phyloP scores from a whole-genome alignment of 495 filamentous ascomycete species.

The Hypoxylon intermedium region DNA sequence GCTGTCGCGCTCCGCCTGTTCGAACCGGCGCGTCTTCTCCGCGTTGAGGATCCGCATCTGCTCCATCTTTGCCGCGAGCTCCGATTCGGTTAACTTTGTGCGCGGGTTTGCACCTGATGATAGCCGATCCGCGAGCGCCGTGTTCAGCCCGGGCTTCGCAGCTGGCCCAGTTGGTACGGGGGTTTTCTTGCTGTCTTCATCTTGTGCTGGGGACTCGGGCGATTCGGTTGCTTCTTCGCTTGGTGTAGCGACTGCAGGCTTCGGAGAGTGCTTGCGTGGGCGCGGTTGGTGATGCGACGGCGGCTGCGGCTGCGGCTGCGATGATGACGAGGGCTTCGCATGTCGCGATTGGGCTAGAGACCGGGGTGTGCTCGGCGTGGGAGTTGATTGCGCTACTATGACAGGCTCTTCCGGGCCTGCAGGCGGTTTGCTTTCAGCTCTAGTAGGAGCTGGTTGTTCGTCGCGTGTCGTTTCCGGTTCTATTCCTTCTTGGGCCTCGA shows the following conservation, averaged over 20 bases:
- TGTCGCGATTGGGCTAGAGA: constrained; percentile 53
- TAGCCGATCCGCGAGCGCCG: constrained; percentile 46
- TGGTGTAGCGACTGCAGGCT: constrained; percentile 23
- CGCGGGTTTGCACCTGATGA: constrained; percentile 57
- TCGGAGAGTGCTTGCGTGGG: constrained; percentile 32
- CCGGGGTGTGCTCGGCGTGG: constrained; percentile 17
- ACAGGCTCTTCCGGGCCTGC: constrained; percentile 2
- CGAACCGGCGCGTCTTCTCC: constrained; percentile 57
- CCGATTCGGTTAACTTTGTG: constrained; percentile 60
- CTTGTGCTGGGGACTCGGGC: constrained; percentile 5
- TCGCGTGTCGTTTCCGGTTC: constrained; percentile 1
- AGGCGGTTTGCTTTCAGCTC: background rate
- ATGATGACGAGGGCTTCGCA: constrained; percentile 20
- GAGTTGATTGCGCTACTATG: constrained; percentile 2
- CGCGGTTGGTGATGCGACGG: constrained; percentile 30
- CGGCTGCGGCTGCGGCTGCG: too few relatives aligned
- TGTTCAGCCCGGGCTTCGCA: constrained; percentile 43
- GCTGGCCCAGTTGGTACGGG: constrained; percentile 16
- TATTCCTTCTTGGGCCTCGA: constrained; percentile 26
- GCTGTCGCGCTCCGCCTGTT: constrained; percentile 59
- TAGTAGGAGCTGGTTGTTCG: background rate
- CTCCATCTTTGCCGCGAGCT: constrained; percentile 60
- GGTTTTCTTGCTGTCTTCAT: constrained; percentile 16
- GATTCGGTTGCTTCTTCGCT: constrained; percentile 2
- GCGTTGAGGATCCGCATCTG: constrained; percentile 55